phyloP scores from a whole-genome alignment of 768 basidiomycete genomes.

The Suillus subalutaceus region DNA sequence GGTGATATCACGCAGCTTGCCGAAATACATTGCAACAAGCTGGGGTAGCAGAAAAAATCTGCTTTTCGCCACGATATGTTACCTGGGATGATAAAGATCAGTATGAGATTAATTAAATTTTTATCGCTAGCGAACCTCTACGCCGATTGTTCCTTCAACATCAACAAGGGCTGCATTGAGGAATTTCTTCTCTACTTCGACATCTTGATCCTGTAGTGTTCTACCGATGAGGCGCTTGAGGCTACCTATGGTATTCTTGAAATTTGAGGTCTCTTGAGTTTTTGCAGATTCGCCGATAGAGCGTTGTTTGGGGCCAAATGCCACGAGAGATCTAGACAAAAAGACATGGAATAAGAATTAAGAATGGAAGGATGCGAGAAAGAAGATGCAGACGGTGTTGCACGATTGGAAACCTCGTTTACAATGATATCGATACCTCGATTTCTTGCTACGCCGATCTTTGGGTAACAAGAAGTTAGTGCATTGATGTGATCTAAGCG shows the following conservation, averaged over 20 bases:
- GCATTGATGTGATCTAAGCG: constrained; percentile 10
- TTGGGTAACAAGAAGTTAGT: constrained; percentile 12
- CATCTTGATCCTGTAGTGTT: constrained; percentile 76
- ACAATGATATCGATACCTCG: constrained; percentile 98
- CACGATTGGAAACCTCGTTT: constrained; percentile 97
- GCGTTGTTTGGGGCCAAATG: constrained; percentile 90
- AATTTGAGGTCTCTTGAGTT: constrained; percentile 97
- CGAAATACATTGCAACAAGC: constrained; percentile 88
- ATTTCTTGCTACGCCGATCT: constrained; percentile 96
- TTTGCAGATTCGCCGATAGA: constrained; percentile 94
- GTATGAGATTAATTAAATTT: constrained; percentile 15
- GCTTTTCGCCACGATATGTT: constrained; percentile 81
- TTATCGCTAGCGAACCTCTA: constrained; percentile 57
- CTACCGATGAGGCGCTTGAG: constrained; percentile 91
- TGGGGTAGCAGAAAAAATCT: constrained; percentile 84
- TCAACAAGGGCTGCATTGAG: constrained; percentile 88
- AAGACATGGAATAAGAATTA: constrained; percentile 14
- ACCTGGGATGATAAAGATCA: constrained; percentile 54
- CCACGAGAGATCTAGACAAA: constrained; percentile 79
- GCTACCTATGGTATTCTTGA: constrained; percentile 94
- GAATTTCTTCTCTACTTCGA: constrained; percentile 88
- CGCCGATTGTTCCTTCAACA: constrained; percentile 79
- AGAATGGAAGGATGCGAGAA: background rate
- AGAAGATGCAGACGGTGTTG: constrained; percentile 79
- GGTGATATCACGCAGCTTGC: constrained; percentile 88